Evolutionary conservation across 2,329 filamentous ascomycete species (phyloP), one percentile per base, ranked within the genome.

Genomic region (Pseudocercospora vitis): DNA sequence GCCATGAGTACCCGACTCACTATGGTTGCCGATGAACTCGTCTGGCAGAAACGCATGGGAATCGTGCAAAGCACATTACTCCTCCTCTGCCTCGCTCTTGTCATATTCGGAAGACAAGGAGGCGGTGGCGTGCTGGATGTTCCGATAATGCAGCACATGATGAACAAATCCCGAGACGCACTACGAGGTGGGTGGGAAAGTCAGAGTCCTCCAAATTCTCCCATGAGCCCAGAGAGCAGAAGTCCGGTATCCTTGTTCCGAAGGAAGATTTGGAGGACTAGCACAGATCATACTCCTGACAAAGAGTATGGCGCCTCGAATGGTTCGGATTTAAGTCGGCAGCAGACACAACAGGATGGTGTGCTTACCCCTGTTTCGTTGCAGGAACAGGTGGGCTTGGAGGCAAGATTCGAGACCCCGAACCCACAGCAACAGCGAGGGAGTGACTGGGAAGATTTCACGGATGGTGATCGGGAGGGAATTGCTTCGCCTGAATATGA

Each of bases 61-160:
- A 94, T 97, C 53, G 82, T 96, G 28, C 94, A 97, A 71, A 91
- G 88, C 40, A 83, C 95, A 4, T 80, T 99, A 7, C 81, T 97
- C 4, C 81, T 97, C 0, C 84, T 92, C 40, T 96, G 91, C 63
- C 82, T 99, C 7, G 85, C 88, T 0, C 79, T 99, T 1, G 89
- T 96, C 18, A 85, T 97, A 31, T 96, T 97, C 69, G 46, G 74
- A n/a, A 56, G 61, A 40, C 53, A 57, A 11, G 61, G n/a, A n/a
- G n/a, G 55, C 35, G 65, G 55, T 24, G 65, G 68, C 4, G 64
- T 67, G 7, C 58, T 73, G 0, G 75, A 77, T 37, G 62, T 76
- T 18, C 75, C 76, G 0, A 69, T 78, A 26, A 70, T 75, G 50
- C 75, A 76, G 57, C 74, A 77, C 35, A 68, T 78, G 52, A 62